Evolutionary conservation across 202 grass and related monocot species (phyloP).

Genomic region (Cymbopogon flexuosus): DNA sequence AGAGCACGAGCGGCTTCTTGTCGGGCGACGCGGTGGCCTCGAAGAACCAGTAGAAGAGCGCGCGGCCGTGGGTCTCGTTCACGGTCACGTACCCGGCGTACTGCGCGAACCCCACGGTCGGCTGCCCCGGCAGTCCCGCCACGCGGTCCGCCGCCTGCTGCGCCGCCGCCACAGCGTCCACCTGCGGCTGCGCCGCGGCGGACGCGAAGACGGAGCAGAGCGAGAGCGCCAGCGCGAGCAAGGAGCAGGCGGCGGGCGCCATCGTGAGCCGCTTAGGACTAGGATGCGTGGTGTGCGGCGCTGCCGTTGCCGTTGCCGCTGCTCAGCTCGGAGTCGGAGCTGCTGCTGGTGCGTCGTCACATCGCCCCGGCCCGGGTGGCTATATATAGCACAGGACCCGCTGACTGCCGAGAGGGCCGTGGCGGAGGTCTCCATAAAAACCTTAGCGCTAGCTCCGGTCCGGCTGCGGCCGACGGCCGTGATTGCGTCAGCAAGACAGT

Average conservation of each 20-base stretch:
- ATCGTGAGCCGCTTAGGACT: not conserved
- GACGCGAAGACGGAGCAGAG: slow-evolving; percentile 5
- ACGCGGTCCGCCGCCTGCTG: slow-evolving; percentile 79
- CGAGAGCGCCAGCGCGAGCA: slow-evolving; percentile 30
- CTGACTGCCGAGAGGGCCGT: too few species aligned
- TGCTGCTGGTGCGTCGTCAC: slow-evolving; percentile 13
- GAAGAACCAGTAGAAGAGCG: slow-evolving; percentile 99
- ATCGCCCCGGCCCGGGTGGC: not conserved
- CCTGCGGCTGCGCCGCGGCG: not conserved
- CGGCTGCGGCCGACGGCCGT: too few species aligned
- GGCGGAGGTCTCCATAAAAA: too few species aligned
- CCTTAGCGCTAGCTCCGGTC: too few species aligned
- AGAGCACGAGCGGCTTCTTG: slow-evolving; percentile 90
- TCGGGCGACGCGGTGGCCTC: slow-evolving; percentile 48
- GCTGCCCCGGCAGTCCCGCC: slow-evolving; percentile 64
- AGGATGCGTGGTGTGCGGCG: too few species aligned
- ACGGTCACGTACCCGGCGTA: slow-evolving; percentile 92
- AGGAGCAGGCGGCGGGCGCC: slow-evolving; percentile 4
- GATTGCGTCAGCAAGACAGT: too few species aligned
- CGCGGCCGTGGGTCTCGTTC: slow-evolving; percentile 67
- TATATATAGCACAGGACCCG: not conserved
- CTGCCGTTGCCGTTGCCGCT: not conserved
- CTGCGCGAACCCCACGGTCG: slow-evolving; percentile 66
- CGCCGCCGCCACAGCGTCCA: slow-evolving; percentile 26
- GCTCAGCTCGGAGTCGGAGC: not conserved